These are phyloP conservation scores for Turnera subulata DNA, from an alignment of 345 rosid genomes.

Conservation along the genomic window DNA sequence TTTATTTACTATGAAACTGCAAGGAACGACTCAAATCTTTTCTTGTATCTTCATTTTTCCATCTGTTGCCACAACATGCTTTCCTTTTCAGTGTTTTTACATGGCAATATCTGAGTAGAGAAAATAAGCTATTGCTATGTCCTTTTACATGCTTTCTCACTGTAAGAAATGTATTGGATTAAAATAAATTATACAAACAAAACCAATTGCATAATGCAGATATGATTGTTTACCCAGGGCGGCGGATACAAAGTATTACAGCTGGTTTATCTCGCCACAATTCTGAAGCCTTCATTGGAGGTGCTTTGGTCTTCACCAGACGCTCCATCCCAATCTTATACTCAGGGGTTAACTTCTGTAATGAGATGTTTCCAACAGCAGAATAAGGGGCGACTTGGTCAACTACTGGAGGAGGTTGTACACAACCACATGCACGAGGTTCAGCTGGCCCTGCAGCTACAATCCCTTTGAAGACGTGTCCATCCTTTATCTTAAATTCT, in stretches of 20 bases:
- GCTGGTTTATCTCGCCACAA: slow-evolving; percentile 59
- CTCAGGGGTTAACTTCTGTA: slow-evolving; percentile 50
- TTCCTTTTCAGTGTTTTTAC: too few relatives aligned
- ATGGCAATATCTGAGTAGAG: too few relatives aligned
- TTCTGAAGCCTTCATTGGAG: slow-evolving; percentile 58
- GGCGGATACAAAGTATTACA: slow-evolving; percentile 53
- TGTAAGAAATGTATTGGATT: too few relatives aligned
- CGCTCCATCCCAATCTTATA: slow-evolving; percentile 54
- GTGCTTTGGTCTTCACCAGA: slow-evolving; percentile 46
- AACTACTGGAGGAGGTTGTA: slow-evolving; percentile 48
- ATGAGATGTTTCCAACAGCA: slow-evolving; percentile 41
- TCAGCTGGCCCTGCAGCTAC: slow-evolving; percentile 54
- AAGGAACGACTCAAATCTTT: too few relatives aligned
- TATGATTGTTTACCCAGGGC: slow-evolving; percentile 47
- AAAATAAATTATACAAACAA: background rate
- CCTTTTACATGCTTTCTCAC: too few relatives aligned
- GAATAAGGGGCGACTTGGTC: slow-evolving; percentile 47
- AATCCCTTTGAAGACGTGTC: slow-evolving; percentile 56
- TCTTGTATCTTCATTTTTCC: too few relatives aligned
- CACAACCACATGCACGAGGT: slow-evolving; percentile 56
- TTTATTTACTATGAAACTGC: too few relatives aligned
- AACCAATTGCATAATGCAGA: background rate
- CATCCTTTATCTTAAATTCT: slow-evolving; percentile 49
- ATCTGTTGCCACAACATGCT: too few relatives aligned
- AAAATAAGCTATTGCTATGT: too few relatives aligned